phyloP scores from a whole-genome alignment of 2,329 filamentous ascomycete genomes.

The Didymellaceae sp. region DNA sequence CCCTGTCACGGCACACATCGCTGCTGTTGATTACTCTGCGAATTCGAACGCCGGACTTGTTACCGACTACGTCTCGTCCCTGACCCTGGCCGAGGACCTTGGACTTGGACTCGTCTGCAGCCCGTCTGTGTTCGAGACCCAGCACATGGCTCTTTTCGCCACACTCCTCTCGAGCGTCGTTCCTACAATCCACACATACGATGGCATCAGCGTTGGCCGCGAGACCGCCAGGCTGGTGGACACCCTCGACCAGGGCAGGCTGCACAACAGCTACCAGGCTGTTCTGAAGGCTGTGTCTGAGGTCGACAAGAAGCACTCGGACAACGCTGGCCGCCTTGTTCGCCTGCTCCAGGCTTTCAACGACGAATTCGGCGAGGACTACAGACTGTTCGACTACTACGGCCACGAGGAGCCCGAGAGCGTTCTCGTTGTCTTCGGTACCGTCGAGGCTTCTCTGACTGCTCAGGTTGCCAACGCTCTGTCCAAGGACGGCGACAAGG shows the following conservation, averaged over 20 bases:
- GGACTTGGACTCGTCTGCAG: conserved; percentile 86
- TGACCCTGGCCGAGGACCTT: conserved; percentile 86
- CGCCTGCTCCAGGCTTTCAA: conserved; percentile 79
- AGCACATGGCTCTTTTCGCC: conserved; percentile 93
- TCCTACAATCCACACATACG: conserved; percentile 87
- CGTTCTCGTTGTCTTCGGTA: conserved; percentile 91
- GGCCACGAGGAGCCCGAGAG: conserved; percentile 80
- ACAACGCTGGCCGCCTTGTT: conserved; percentile 73
- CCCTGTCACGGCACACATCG: conserved; percentile 90
- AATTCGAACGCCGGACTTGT: conserved; percentile 73
- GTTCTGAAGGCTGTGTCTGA: conserved; percentile 67
- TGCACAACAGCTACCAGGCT: conserved; percentile 72
- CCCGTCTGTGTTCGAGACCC: conserved; percentile 84
- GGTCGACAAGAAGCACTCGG: conserved; percentile 71
- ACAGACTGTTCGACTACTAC: conserved; percentile 91
- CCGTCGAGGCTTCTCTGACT: conserved; percentile 84
- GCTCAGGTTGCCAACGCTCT: conserved; percentile 79
- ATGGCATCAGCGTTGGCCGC: conserved; percentile 80
- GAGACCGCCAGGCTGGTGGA: conserved; percentile 85
- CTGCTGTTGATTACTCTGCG: conserved; percentile 82
- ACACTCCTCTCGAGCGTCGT: conserved; percentile 79
- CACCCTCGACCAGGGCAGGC: conserved; percentile 73
- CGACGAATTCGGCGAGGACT: conserved; percentile 89
- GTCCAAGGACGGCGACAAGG: conserved; percentile 73
- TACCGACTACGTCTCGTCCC: conserved; percentile 81